Evolutionary conservation across 495 filamentous ascomycete genomes (phyloP), one percentile per base, ranked within the genome.

Genomic region (Articulospora tetracladia): DNA sequence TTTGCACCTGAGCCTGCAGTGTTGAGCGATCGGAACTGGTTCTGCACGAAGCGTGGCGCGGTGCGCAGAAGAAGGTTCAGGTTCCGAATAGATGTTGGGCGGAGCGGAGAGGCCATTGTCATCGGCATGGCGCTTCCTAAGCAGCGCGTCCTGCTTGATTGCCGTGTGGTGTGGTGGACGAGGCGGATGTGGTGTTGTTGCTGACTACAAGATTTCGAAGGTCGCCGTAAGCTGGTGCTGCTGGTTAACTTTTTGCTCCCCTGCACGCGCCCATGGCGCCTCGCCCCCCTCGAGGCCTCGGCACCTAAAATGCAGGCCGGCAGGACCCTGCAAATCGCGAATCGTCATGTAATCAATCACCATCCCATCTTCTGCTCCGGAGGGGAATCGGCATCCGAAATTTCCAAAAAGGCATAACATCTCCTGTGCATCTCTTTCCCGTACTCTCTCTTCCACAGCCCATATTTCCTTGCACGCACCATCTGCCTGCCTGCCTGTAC

Each of bases 21-120:
- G 57, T 55, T 57, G 0, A 56, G 54, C 7, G n/a, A 48, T 83
- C 85, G 59, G 82, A 77, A 55, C 49, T 68, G 66, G 22, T 62
- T 65, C 46, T 57, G 62, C 23, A 66, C 66, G 24, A 57, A 66
- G 20, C 63, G 57, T 3, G 67, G 67, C 0, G 67, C 64, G 11
- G 61, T 58, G 11, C 67, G 58, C 47, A 69, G 67, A 26, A 69
- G 67, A 19, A 63, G 64, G 23, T 52, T 64, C 30, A 69, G 67
- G 50, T 67, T 69, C 19, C 67, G 64, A 25, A 65, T 46, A 26
- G 66, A 66, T 28, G 66, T 62, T 24, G 57, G 58, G 23, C 52
- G 59, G 56, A 68, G 58, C 39, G 57, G 53, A 41, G 58, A 27
- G 15, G 53, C 34, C 26, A 57, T 54, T 53, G 25, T 47, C 25